phyloP scores from a whole-genome alignment of 495 filamentous ascomycete species.

The Platismatia glauca region DNA sequence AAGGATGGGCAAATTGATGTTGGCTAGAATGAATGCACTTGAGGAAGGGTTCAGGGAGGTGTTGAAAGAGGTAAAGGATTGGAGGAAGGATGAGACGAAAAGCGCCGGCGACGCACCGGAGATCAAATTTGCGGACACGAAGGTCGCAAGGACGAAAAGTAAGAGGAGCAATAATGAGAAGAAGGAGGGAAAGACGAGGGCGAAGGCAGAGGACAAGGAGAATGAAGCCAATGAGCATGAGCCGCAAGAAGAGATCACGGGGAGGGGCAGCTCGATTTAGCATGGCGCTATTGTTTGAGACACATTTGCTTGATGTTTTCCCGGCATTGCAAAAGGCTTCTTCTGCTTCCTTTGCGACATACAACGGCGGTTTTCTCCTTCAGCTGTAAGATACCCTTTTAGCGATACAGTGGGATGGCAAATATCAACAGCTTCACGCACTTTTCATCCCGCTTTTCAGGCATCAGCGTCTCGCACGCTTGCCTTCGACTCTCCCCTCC shows the following conservation, averaged over 20 bases:
- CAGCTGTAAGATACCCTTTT: conserved; percentile 3
- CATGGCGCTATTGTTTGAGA: conserved; percentile 9
- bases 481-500: too few species aligned
- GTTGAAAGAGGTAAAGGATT: conserved; percentile 69
- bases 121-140: conserved; percentile 3
- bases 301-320: not conserved
- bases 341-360: not conserved
- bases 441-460: too few species aligned
- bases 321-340: not conserved
- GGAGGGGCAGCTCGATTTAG: conserved; percentile 14
- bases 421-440: not conserved
- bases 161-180: conserved; percentile 11
- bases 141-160: conserved; percentile 1
- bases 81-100: conserved; percentile 32
- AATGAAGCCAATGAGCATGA: conserved; percentile 6
- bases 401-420: not conserved
- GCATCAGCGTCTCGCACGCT: too few species aligned
- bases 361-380: not conserved
- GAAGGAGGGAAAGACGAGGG: conserved; percentile 21
- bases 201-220: conserved; percentile 23
- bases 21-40: conserved; percentile 85
- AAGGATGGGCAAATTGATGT: conserved; percentile 68
- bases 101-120: conserved; percentile 12
- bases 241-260: not conserved
- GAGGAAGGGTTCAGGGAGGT: conserved; percentile 80